These are phyloP conservation scores for Gnaphalium uliginosum DNA, from an alignment of 129 eudicot genomes.

Conservation along the genomic window DNA sequence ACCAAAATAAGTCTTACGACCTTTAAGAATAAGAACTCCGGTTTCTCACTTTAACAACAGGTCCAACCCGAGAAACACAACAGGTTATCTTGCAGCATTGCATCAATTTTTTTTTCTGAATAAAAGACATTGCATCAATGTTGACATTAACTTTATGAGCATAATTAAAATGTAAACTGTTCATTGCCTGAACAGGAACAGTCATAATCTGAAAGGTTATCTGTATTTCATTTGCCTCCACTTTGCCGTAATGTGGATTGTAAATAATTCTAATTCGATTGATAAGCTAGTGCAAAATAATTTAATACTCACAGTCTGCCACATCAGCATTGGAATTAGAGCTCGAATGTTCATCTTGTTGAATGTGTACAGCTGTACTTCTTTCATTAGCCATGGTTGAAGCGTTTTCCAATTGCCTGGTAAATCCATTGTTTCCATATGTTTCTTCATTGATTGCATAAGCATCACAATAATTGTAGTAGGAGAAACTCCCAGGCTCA, in stretches of 20 bases:
- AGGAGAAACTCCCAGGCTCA: conserved; percentile 71
- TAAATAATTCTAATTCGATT: background rate
- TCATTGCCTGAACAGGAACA: background rate
- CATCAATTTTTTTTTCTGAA: too few relatives aligned
- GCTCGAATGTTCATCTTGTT: conserved; percentile 47
- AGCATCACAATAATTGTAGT: conserved; percentile 58
- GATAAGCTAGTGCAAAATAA: conserved; percentile 5
- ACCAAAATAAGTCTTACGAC: background rate
- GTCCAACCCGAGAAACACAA: background rate
- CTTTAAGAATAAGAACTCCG: background rate
- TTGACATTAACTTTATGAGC: background rate
- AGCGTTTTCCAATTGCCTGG: conserved; percentile 45
- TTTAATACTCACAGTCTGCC: conserved; percentile 61
- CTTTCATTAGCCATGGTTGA: conserved; percentile 47
- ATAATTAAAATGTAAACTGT: background rate
- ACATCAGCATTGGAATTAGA: conserved; percentile 36
- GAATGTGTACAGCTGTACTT: conserved; percentile 45
- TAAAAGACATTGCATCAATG: background rate
- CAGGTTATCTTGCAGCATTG: background rate
- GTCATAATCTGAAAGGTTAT: conserved; percentile 5
- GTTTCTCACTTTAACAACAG: background rate
- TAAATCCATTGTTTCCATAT: conserved; percentile 42
- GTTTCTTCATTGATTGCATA: conserved; percentile 48
- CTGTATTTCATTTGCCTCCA: background rate
- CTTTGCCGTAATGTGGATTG: background rate